Evolutionary conservation across 2,329 filamentous ascomycete species (phyloP), one percentile per base, ranked within the genome.

Genomic region (Metarhizium sp.): DNA sequence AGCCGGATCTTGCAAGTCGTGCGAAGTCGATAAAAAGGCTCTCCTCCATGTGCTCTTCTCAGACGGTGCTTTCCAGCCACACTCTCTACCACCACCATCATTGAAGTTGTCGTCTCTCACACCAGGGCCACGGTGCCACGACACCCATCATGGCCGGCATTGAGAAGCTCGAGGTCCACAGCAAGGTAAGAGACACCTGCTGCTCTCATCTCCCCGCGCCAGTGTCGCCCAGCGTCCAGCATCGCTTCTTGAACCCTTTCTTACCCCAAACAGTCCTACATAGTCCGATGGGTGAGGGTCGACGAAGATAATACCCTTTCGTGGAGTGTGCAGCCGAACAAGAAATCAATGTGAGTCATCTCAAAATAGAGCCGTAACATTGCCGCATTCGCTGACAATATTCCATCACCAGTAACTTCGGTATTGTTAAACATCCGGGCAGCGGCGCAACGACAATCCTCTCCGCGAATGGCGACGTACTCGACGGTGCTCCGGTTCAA

Each of bases 311-410:
- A 96, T 71, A 96, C 92, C 52, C 91, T 99, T 64, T 96, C 92
- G 16, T 99, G 94, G 94, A 96, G 90, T 66, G 84, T 99, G 43
- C 92, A 97, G 68, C 94, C 94, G 47, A 91, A 97, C 71, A 97
- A 95, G 76, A 97, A 96, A 75, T 96, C 92, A 57, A 87, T 99
- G 84, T 87, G 73, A 57, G 58, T 52, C 38, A 25, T 51, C 14
- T 53, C 3, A n/a, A 18, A 29, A 18, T 52, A 30, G 32, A 46
- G 38, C 11, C 48, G 16, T 6, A 4, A 11, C 38, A 42, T 11
- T 2, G 10, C 4, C 13, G 38, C 30, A 14, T 4, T 51, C 54
- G 47, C 62, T 63, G 48, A 66, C 55, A 49, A 52, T 48, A 59
- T 53, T 54, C 13, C 14, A 18, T 16, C 18, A 32, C 36, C 65